Evolutionary conservation across 2,329 filamentous ascomycete species (phyloP).

Genomic region (Colletotrichum caudatum): DNA sequence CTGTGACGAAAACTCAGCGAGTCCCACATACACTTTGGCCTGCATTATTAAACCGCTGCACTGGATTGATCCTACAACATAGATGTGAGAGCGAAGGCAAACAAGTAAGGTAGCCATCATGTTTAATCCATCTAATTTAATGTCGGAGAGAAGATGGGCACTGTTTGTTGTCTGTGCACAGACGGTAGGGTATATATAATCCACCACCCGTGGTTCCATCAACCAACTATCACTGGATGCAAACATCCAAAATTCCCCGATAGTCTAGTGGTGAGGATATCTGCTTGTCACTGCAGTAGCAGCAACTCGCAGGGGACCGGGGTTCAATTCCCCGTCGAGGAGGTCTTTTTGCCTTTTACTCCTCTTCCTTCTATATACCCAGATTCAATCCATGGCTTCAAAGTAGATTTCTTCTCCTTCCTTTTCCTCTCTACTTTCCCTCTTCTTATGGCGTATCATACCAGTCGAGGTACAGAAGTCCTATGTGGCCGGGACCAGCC

Average conservation of each 20-base stretch:
- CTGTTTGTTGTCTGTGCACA: neutral
- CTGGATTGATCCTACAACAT: neutral
- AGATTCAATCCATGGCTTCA: neutral
- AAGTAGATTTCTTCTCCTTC: neutral
- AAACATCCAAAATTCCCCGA: slow-evolving; percentile 28
- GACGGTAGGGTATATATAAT: rapidly evolving
- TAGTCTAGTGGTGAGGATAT: slow-evolving; percentile 43
- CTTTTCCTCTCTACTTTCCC: no score
- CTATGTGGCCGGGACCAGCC: neutral
- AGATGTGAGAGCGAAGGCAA: neutral
- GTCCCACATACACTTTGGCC: neutral
- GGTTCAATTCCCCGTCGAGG: slow-evolving; percentile 43
- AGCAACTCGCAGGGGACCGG: slow-evolving; percentile 37
- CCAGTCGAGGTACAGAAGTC: neutral
- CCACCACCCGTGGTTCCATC: rapidly evolving
- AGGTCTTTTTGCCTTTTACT: slow-evolving; percentile 13
- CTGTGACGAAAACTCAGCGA: neutral
- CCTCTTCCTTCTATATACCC: neutral
- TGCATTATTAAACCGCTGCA: neutral
- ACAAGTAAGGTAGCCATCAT: neutral
- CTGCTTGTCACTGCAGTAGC: slow-evolving; percentile 29
- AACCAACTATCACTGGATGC: slow-evolving; percentile 22
- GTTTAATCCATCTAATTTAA: neutral
- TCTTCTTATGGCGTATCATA: neutral
- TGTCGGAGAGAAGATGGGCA: no score